Evolutionary conservation across 495 filamentous ascomycete species (phyloP).

Genomic region (Schizothecium vesticola): DNA sequence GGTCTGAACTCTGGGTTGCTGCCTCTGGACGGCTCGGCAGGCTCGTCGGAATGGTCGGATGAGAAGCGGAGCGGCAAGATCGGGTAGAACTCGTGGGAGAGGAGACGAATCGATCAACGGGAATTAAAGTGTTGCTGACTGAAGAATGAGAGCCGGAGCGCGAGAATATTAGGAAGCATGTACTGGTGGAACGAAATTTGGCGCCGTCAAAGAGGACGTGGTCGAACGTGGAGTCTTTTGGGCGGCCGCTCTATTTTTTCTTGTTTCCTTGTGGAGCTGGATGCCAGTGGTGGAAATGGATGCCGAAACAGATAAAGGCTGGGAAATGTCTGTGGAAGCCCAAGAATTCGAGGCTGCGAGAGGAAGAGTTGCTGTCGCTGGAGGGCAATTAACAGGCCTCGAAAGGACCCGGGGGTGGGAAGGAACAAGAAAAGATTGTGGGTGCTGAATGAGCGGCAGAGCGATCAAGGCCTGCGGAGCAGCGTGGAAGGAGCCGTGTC

Average conservation of each 20-base stretch:
- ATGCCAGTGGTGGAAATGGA: conserved; percentile 6
- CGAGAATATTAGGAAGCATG: conserved; percentile 25
- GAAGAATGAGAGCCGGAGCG: conserved; percentile 12
- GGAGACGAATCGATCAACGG: conserved; percentile 4
- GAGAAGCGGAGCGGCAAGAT: not conserved
- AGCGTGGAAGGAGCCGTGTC: conserved; percentile 18
- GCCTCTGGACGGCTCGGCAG: too few species aligned
- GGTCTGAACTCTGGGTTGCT: conserved; percentile 13
- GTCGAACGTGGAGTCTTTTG: conserved; percentile 26
- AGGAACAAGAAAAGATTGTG: conserved; percentile 20
- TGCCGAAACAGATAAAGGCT: conserved; percentile 25
- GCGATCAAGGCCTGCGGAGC: conserved; percentile 17
- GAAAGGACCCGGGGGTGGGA: not conserved
- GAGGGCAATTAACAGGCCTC: conserved; percentile 22
- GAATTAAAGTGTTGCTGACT: conserved; percentile 13
- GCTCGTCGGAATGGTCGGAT: not conserved
- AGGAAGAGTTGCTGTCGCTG: conserved; percentile 1
- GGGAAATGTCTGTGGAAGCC: conserved; percentile 16
- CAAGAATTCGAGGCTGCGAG: conserved; percentile 18
- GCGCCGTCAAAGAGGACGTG: conserved; percentile 26
- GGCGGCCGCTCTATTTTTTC: conserved; percentile 25
- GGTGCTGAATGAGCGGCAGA: conserved; percentile 30
- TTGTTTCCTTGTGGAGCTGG: conserved; percentile 21
- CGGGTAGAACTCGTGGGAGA: not conserved
- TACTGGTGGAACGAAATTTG: conserved; percentile 16